A percentile compares a stretch with the other conserved stretches of the same genome.
Conservation (phyloP, 2,329 filamentous ascomycete species). For the Cytospora piceae region DNA sequence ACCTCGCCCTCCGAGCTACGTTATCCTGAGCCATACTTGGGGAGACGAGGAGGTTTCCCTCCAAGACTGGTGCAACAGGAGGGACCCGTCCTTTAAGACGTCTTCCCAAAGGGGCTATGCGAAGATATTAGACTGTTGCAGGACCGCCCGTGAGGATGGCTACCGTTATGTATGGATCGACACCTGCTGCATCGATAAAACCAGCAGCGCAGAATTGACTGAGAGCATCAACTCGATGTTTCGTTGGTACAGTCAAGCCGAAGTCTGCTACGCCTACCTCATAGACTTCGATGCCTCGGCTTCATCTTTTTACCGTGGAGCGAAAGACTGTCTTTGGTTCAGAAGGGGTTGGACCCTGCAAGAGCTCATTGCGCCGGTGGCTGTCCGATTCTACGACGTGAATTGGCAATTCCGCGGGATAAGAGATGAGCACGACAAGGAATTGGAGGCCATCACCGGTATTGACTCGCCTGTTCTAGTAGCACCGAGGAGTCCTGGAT, state of each 20-base stretch:
- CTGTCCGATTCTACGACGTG: conserved; percentile 30
- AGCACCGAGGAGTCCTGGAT: not conserved
- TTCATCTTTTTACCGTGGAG: not conserved
- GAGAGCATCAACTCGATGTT: conserved; percentile 24
- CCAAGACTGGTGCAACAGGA: not conserved
- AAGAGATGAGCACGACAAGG: not conserved
- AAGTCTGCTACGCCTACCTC: conserved; percentile 13
- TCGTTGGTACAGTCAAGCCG: conserved; percentile 15
- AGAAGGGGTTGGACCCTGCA: conserved; percentile 22
- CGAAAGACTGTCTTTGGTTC: conserved; percentile 3
- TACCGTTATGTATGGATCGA: conserved; percentile 19
- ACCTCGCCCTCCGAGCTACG: not conserved
- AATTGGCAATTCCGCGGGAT: conserved; percentile 16
- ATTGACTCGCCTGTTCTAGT: conserved; percentile 2
- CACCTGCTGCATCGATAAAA: conserved; percentile 26
- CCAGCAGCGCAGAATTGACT: conserved; percentile 11
- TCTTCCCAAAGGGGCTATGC: not conserved
- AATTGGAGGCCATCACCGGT: not conserved
- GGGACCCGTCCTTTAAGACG: not conserved
- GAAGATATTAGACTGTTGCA: conserved; percentile 37
- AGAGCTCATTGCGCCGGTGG: conserved; percentile 28
- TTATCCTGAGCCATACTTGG: not conserved
- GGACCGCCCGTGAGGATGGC: conserved; percentile 39
- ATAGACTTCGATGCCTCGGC: not conserved
- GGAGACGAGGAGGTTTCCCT: not conserved